Percentiles rank a stretch among this genome's conserved stretches.
Conservation (phyloP, 2,329 filamentous ascomycete species). For the Xylariaceae sp. region DNA sequence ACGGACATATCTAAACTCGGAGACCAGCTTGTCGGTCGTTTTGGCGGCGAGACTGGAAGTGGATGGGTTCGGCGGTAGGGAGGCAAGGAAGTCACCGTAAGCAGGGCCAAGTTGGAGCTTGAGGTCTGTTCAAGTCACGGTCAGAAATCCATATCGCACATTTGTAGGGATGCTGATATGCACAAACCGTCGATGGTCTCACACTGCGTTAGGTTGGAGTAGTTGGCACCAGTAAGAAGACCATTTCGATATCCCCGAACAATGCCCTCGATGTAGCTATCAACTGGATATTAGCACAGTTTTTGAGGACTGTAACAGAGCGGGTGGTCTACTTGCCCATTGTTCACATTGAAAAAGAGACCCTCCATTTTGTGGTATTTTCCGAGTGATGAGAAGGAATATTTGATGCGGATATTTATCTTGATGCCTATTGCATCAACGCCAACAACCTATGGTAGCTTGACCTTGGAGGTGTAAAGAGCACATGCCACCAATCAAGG, state of each 20-base stretch:
- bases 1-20: slow-evolving; percentile 95
- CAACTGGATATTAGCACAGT: slow-evolving; percentile 13
- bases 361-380: slow-evolving; percentile 80
- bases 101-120: slow-evolving; percentile 96
- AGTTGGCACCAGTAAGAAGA: slow-evolving; percentile 88
- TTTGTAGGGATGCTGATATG: slow-evolving; percentile 2
- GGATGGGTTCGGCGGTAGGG: slow-evolving; percentile 93
- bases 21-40: slow-evolving; percentile 96
- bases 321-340: slow-evolving; percentile 66
- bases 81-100: slow-evolving; percentile 95
- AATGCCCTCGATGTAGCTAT: slow-evolving; percentile 94
- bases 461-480: slow-evolving; percentile 26
- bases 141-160: background rate
- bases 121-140: slow-evolving; percentile 68
- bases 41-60: slow-evolving; percentile 93
- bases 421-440: slow-evolving; percentile 33
- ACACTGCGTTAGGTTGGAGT: slow-evolving; percentile 96
- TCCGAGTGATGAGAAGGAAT: slow-evolving; percentile 29
- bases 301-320: slow-evolving; percentile 17
- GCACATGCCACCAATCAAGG: background rate
- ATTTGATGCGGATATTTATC: slow-evolving; percentile 25
- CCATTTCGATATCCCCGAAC: slow-evolving; percentile 96
- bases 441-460: slow-evolving; percentile 27
- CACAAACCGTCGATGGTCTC: slow-evolving; percentile 89
- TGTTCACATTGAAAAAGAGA: slow-evolving; percentile 92